These are phyloP conservation scores for Leccinum longicurvipes DNA, from an alignment of 768 basidiomycete genomes.

Conservation along the genomic window DNA sequence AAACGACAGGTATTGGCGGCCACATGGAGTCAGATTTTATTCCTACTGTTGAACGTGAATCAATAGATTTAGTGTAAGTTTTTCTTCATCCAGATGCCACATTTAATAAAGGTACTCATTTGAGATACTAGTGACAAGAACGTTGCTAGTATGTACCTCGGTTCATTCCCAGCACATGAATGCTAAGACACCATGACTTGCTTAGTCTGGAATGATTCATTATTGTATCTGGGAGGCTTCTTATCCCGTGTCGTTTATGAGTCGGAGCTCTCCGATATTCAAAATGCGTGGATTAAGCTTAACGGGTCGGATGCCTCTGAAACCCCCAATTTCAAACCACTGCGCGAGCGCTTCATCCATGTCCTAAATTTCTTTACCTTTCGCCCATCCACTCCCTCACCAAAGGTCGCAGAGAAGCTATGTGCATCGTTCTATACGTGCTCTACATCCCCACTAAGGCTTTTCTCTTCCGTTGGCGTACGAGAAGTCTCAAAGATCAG, in stretches of 20 bases:
- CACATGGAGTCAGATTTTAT: constrained; percentile 10
- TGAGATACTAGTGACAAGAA: neutral
- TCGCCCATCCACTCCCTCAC: neutral
- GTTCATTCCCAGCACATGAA: too few relatives aligned
- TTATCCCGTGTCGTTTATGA: neutral
- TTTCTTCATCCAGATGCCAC: neutral
- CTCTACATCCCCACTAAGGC: neutral
- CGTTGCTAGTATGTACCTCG: constrained; percentile 53
- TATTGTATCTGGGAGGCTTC: neutral
- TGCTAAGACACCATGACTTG: neutral
- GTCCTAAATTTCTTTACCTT: neutral
- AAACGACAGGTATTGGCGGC: constrained; percentile 11
- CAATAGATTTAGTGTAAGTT: constrained; percentile 9
- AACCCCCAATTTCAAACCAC: neutral
- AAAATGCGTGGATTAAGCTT: neutral
- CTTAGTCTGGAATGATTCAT: neutral
- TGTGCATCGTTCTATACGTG: neutral
- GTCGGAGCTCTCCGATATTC: neutral
- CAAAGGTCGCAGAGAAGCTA: neutral
- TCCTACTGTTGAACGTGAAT: constrained; percentile 13
- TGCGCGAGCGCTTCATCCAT: neutral
- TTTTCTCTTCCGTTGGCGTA: neutral
- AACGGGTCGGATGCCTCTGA: neutral
- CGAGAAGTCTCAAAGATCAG: neutral
- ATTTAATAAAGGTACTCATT: neutral